Evolutionary conservation across 805 yeast genomes (phyloP).

Genomic region (Zygosaccharomyces kombuchaensis): DNA sequence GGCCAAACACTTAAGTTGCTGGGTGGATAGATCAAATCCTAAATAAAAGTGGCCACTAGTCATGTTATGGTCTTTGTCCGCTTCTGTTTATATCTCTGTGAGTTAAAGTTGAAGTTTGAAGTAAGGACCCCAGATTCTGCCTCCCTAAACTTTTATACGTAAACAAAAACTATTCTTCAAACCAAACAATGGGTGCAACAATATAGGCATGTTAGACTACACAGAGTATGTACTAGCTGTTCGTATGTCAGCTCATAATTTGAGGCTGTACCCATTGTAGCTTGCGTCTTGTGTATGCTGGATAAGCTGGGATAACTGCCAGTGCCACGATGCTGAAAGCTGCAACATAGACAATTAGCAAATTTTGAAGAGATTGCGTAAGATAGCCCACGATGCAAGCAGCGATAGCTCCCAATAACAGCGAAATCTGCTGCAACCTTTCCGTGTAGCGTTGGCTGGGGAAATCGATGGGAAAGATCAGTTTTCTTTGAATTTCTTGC

Average conservation of each 20-base stretch:
- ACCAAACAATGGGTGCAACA: not conserved
- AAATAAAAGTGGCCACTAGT: conserved; percentile 36
- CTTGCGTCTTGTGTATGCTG: conserved; percentile 48
- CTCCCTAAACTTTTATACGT: not conserved
- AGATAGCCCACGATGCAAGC: conserved; percentile 48
- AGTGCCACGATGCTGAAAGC: conserved; percentile 35
- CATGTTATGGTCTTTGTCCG: conserved; percentile 1
- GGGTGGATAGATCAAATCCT: conserved; percentile 88
- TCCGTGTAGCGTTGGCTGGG: conserved; percentile 28
- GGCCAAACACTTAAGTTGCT: conserved; percentile 74
- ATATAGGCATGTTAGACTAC: not conserved
- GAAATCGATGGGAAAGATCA: conserved; percentile 35
- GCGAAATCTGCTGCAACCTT: conserved; percentile 13
- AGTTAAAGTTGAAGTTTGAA: not conserved
- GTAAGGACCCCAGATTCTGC: not conserved
- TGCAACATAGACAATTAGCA: conserved; percentile 40
- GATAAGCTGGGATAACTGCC: conserved; percentile 55
- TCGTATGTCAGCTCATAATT: conserved; percentile 8
- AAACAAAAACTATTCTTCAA: not conserved
- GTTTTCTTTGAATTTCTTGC: conserved; percentile 24
- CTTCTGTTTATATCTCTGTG: not conserved
- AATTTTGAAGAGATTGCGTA: conserved; percentile 41
- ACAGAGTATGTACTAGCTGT: not conserved
- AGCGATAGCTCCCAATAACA: conserved; percentile 29
- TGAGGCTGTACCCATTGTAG: conserved; percentile 43